Conservation (phyloP, 1,139 yeast genomes). For the Yamadazyma epiphylla region DNA sequence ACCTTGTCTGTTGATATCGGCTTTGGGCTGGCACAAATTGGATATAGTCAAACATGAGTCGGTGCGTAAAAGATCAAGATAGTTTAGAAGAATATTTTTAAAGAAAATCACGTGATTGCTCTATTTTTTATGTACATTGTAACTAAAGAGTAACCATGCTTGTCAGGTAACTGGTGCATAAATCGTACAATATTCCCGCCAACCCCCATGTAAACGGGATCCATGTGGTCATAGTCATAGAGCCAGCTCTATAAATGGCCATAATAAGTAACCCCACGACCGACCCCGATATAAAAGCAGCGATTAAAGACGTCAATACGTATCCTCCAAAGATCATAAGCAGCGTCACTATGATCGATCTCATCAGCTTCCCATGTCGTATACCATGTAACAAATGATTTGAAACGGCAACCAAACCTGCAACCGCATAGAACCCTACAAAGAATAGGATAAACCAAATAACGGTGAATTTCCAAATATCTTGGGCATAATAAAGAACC, state of each 20-base stretch:
- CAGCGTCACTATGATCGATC: constrained; percentile 3
- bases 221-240: constrained; percentile 89
- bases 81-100: too few relatives aligned
- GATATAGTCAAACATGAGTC: too few relatives aligned
- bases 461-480: constrained; percentile 83
- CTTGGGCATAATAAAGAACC: constrained; percentile 62
- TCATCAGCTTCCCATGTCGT: neutral
- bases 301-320: constrained; percentile 51
- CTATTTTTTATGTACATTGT: too few relatives aligned
- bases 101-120: too few relatives aligned
- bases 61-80: too few relatives aligned
- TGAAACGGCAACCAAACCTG: constrained; percentile 62
- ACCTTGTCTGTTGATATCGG: too few relatives aligned
- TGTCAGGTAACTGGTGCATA: constrained; percentile 58
- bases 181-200: constrained; percentile 61
- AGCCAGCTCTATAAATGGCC: constrained; percentile 74
- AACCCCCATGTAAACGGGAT: constrained; percentile 81
- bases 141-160: constrained; percentile 34
- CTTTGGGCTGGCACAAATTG: too few relatives aligned
- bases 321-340: constrained; percentile 45
- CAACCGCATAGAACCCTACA: constrained; percentile 56
- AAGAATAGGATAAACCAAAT: constrained; percentile 76
- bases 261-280: constrained; percentile 61
- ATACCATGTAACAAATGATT: constrained; percentile 22
- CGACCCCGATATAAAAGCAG: constrained; percentile 70